Evolutionary conservation across 169 alveolate species (phyloP).

Genomic region (Plasmodium falciparum): DNA sequence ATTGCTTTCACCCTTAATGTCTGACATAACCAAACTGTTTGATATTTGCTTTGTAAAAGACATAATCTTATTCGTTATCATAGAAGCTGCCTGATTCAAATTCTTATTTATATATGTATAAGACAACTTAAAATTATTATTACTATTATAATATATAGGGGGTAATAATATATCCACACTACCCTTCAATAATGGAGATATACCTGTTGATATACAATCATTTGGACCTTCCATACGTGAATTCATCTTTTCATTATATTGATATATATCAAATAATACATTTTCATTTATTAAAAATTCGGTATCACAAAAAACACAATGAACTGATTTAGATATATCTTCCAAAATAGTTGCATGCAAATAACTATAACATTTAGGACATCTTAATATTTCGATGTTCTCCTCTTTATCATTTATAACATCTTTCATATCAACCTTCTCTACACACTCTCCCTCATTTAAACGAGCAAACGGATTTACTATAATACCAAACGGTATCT

Average conservation of each 20-base stretch:
- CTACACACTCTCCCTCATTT: constrained; percentile 75
- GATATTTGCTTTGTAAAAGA: constrained; percentile 65
- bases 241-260: constrained; percentile 61
- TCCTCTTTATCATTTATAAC: constrained; percentile 77
- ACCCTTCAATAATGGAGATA: constrained; percentile 80
- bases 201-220: neutral
- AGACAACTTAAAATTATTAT: constrained; percentile 34
- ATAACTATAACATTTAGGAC: constrained; percentile 83
- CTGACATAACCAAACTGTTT: constrained; percentile 33
- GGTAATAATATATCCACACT: constrained; percentile 85
- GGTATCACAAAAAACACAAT: constrained; percentile 83
- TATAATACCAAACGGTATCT: constrained; percentile 82
- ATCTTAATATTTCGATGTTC: constrained; percentile 80
- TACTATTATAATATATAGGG: constrained; percentile 64
- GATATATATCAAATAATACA: constrained; percentile 68
- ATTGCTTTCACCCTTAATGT: constrained; percentile 10
- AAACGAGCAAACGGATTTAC: constrained; percentile 86
- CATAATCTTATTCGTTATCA: constrained; percentile 72
- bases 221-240: constrained; percentile 14
- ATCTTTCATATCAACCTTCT: constrained; percentile 79
- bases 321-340: constrained; percentile 52
- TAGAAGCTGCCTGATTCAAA: constrained; percentile 62
- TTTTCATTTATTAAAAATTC: constrained; percentile 76
- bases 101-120: constrained; percentile 55
- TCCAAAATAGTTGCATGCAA: constrained; percentile 80